Conservation (phyloP, 1,139 yeast species). For the Citeromyces hawaiiensis region DNA sequence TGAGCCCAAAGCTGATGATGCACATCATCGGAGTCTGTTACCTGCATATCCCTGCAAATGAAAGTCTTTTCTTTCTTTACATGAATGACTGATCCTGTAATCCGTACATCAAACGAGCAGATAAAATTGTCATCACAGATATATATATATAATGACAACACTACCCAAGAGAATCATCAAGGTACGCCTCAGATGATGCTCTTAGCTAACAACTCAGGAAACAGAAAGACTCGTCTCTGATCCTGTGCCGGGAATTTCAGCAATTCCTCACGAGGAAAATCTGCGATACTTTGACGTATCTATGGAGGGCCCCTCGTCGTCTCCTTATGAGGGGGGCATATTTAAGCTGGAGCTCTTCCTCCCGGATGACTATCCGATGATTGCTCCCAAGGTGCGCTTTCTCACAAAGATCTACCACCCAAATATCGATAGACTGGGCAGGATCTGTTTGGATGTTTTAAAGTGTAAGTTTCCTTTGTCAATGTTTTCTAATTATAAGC, state of each 20-base stretch:
- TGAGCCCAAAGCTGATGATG: too few species aligned
- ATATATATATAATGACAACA: conserved; percentile 8
- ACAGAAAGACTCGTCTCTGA: conserved; percentile 86
- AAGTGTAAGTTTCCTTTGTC: conserved; percentile 35
- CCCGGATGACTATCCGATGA: conserved; percentile 89
- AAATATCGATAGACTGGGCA: conserved; percentile 86
- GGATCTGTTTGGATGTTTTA: conserved; percentile 89
- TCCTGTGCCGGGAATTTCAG: conserved; percentile 94
- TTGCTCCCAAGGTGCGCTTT: conserved; percentile 88
- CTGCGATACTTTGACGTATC: conserved; percentile 81
- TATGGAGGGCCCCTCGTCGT: conserved; percentile 79
- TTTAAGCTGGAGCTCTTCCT: conserved; percentile 67
- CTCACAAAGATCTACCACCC: conserved; percentile 93
- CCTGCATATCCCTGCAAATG: too few species aligned
- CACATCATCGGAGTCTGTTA: too few species aligned
- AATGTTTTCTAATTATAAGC: conserved; percentile 11
- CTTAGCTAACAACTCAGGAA: conserved; percentile 30
- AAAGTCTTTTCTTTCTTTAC: too few species aligned
- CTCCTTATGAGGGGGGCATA: conserved; percentile 73
- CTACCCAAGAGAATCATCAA: conserved; percentile 84
- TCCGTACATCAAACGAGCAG: too few species aligned
- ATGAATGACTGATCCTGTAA: too few species aligned
- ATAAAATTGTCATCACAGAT: background rate
- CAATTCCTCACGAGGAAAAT: conserved; percentile 87
- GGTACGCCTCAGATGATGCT: conserved; percentile 20